Percentiles rank a stretch among this genome's conserved stretches.
phyloP scores from a whole-genome alignment of 2,329 filamentous ascomycete species.

The Leptographium galeiforme region DNA sequence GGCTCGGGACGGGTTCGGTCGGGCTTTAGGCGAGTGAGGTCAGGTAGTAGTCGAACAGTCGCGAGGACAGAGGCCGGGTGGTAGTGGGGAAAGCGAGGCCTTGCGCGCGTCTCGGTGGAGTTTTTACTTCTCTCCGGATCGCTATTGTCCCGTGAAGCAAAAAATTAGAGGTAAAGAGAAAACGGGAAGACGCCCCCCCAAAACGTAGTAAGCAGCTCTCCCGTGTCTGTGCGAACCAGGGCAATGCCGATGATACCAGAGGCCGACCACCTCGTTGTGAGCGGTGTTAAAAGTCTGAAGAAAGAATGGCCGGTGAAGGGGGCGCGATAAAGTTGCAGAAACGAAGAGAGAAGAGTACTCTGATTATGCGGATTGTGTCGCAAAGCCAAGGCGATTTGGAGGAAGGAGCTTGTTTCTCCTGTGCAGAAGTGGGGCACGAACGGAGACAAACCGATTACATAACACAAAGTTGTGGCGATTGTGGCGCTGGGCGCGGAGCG shows the following conservation, averaged over 20 bases:
- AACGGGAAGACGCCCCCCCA: neutral
- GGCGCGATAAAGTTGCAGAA: neutral
- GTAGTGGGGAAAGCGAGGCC: no score
- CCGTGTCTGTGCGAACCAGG: neutral
- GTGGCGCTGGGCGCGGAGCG: neutral
- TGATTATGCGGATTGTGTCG: neutral
- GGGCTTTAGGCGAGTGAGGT: neutral
- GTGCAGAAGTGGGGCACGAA: neutral
- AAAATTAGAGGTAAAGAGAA: neutral
- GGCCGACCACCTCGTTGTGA: no score
- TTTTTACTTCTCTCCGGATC: neutral
- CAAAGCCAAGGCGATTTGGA: neutral
- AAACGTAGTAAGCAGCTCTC: neutral
- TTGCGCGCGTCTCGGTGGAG: neutral
- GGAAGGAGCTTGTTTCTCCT: constrained; percentile 1
- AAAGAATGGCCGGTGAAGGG: no score
- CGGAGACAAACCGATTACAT: no score
- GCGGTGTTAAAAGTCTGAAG: neutral
- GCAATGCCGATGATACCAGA: no score
- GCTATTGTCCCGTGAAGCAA: neutral
- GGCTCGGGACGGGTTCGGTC: neutral
- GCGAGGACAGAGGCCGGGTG: no score
- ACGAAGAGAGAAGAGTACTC: neutral
- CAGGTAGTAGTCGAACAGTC: no score
- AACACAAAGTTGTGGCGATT: neutral